phyloP scores from a whole-genome alignment of 495 filamentous ascomycete species.

The Trypethelium eluteriae region DNA sequence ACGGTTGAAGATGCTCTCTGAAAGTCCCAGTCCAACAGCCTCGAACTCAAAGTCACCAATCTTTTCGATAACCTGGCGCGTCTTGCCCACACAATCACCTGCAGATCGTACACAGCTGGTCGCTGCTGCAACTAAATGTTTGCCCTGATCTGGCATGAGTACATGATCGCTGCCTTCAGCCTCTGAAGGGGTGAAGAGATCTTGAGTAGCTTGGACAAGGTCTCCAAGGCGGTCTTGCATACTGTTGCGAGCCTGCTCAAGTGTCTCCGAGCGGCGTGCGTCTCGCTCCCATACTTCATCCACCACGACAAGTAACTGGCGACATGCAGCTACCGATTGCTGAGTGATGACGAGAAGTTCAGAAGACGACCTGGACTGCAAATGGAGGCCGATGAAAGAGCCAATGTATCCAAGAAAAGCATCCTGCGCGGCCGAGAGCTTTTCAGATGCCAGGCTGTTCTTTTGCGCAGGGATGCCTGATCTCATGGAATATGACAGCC shows the following conservation, averaged over 20 bases:
- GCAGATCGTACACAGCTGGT: slow-evolving; percentile 84
- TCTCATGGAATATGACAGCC: slow-evolving; percentile 46
- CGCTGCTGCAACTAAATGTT: slow-evolving; percentile 67
- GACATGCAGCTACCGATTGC: slow-evolving; percentile 75
- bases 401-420: slow-evolving; percentile 79
- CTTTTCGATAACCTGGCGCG: slow-evolving; percentile 75
- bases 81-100: slow-evolving; percentile 82
- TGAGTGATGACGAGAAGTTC: slow-evolving; percentile 69
- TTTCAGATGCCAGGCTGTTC: slow-evolving; percentile 52
- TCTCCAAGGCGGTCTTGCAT: slow-evolving; percentile 77
- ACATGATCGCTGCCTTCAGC: slow-evolving; percentile 61
- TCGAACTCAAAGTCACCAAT: slow-evolving; percentile 93
- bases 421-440: slow-evolving; percentile 71
- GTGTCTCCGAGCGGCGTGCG: slow-evolving; percentile 50
- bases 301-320: slow-evolving; percentile 67
- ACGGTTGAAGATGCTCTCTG: slow-evolving; percentile 28
- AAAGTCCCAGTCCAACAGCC: slow-evolving; percentile 26
- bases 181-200: slow-evolving; percentile 58
- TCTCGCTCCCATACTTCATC: slow-evolving; percentile 77
- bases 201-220: slow-evolving; percentile 68
- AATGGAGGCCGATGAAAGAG: slow-evolving; percentile 83
- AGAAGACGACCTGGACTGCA: slow-evolving; percentile 79
- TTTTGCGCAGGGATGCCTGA: slow-evolving; percentile 40
- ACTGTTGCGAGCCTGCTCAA: slow-evolving; percentile 62
- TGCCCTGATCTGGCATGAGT: slow-evolving; percentile 73